Percentiles rank a stretch among this genome's conserved stretches.
These are phyloP conservation scores for Lachnellula occidentalis DNA, from an alignment of 2,329 filamentous ascomycete species.

Conservation along the genomic window DNA sequence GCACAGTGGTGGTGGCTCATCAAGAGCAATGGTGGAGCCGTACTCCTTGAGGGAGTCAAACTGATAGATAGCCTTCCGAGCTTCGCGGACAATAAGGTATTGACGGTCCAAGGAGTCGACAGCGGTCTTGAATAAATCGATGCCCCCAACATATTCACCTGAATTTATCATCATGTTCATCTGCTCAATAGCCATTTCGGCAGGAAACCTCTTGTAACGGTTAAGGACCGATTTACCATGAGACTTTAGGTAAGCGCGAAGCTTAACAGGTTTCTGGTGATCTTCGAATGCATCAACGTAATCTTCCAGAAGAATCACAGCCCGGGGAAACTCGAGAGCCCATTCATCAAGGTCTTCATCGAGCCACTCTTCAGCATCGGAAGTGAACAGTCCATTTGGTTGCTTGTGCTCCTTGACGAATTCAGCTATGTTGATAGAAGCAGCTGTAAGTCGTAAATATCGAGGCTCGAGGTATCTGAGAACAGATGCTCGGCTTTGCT, in stretches of 20 bases:
- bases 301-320: not conserved
- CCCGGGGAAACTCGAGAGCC: not conserved
- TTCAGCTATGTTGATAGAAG: not conserved
- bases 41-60: not conserved
- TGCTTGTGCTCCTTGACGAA: not conserved
- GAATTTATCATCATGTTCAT: not conserved
- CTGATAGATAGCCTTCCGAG: not conserved
- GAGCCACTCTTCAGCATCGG: not conserved
- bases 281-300: not conserved
- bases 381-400: not conserved
- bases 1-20: not conserved
- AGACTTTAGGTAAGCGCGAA: too few species aligned
- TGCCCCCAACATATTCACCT: not conserved
- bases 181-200: not conserved
- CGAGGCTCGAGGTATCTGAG: slow-evolving; percentile 4
- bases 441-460: slow-evolving; percentile 4
- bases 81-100: not conserved
- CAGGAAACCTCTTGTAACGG: not conserved
- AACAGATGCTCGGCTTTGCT: not conserved
- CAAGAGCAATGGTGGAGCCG: not conserved
- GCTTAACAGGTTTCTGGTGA: too few species aligned
- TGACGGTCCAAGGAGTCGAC: not conserved
- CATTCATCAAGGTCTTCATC: not conserved
- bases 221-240: too few species aligned
- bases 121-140: not conserved